Percentiles rank a stretch among this genome's conserved stretches.
These are phyloP conservation scores for carrot (Daucus carota) DNA, from an alignment of 129 eudicot genomes.

Conservation along the genomic window DH1_v3.0 NC_030381.2:52019501-52020000, in stretches of 20 bases:
- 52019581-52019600: neutral
- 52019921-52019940: neutral
- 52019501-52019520: neutral
- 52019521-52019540: neutral
- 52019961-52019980: constrained; percentile 1
- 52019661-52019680: neutral
- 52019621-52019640: constrained; percentile 3
- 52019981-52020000: neutral
- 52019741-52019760: neutral
- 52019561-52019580: neutral
- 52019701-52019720: neutral
- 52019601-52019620: neutral
- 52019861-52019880: too few species aligned
- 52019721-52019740: constrained; percentile 8
- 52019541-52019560: neutral
- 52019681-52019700: constrained; percentile 3
- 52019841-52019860: too few species aligned
- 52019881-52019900: too few species aligned
- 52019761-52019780: neutral
- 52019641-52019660: neutral
- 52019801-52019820: too few species aligned
- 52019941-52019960: neutral
- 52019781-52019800: neutral
- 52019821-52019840: too few species aligned
- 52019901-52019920: neutral